These are phyloP conservation scores for Curvularia spicifera DNA, from an alignment of 2,329 filamentous ascomycete species.

Conservation along the genomic window DNA sequence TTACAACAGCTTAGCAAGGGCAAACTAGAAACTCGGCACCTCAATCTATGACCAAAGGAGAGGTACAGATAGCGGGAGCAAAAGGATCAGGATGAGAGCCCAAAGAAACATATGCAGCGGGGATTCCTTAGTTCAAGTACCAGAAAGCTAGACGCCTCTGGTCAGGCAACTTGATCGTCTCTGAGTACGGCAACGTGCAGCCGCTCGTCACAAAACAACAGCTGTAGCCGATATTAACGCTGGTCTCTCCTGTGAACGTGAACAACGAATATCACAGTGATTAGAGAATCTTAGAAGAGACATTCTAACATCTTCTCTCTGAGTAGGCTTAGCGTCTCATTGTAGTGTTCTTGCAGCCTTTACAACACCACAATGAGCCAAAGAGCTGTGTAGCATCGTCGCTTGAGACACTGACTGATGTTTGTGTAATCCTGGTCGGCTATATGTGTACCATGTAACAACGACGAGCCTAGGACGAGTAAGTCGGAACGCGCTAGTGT, in stretches of 20 bases:
- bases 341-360: not conserved
- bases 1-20: not conserved
- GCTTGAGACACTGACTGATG: no score
- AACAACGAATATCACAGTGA: not conserved
- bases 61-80: not conserved
- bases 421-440: not conserved
- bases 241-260: not conserved
- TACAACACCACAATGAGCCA: not conserved
- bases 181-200: not conserved
- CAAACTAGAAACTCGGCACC: not conserved
- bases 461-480: conserved; percentile 4
- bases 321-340: not conserved
- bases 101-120: no score
- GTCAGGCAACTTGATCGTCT: not conserved
- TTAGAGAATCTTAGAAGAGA: not conserved
- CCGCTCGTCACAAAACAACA: not conserved
- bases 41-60: not conserved
- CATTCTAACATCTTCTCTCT: not conserved
- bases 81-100: no score
- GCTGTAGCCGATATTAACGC: not conserved
- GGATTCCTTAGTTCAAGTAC: no score
- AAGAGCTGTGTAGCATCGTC: no score
- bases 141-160: not conserved
- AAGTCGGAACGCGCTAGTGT: conserved; percentile 18
- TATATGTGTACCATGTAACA: not conserved